phyloP scores from a whole-genome alignment of 1,284 basidiomycete species.

The Leccinum laetum region DNA sequence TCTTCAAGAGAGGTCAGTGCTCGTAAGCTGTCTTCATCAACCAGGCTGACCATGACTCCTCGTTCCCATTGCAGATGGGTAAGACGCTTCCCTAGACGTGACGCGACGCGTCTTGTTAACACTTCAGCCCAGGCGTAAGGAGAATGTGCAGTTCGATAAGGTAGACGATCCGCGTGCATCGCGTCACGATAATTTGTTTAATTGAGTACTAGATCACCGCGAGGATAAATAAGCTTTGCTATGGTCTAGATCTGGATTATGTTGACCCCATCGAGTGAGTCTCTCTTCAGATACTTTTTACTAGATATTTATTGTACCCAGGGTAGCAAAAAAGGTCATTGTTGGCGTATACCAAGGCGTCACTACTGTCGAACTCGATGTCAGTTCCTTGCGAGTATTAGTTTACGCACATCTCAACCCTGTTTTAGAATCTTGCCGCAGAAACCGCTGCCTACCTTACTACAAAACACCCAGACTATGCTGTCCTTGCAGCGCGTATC shows the following conservation, averaged over 20 bases:
- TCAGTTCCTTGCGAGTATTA: conserved; percentile 38
- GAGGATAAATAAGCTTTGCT: conserved; percentile 94
- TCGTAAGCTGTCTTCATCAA: background rate
- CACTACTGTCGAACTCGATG: conserved; percentile 97
- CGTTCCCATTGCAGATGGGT: conserved; percentile 55
- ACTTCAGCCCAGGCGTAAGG: conserved; percentile 62
- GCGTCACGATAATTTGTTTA: conserved; percentile 11
- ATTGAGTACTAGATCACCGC: conserved; percentile 70
- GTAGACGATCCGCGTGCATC: conserved; percentile 37
- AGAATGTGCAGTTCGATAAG: conserved; percentile 88
- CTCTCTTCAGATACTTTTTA: background rate
- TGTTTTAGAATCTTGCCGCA: conserved; percentile 82
- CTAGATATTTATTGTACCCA: conserved; percentile 30
- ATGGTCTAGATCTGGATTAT: conserved; percentile 92
- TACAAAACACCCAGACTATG: conserved; percentile 97
- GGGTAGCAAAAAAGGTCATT: conserved; percentile 93
- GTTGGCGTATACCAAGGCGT: conserved; percentile 95
- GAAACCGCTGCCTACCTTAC: conserved; percentile 99
- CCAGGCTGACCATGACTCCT: conserved; percentile 15
- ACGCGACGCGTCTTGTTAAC: conserved; percentile 25
- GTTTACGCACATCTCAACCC: conserved; percentile 10
- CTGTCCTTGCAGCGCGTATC: conserved; percentile 97
- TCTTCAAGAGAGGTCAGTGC: conserved; percentile 72
- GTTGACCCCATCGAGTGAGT: conserved; percentile 93
- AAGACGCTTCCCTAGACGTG: conserved; percentile 38